These are phyloP conservation scores for Fraxinus cuspidata DNA, from an alignment of 257 asterid species.

Conservation along the genomic window DNA sequence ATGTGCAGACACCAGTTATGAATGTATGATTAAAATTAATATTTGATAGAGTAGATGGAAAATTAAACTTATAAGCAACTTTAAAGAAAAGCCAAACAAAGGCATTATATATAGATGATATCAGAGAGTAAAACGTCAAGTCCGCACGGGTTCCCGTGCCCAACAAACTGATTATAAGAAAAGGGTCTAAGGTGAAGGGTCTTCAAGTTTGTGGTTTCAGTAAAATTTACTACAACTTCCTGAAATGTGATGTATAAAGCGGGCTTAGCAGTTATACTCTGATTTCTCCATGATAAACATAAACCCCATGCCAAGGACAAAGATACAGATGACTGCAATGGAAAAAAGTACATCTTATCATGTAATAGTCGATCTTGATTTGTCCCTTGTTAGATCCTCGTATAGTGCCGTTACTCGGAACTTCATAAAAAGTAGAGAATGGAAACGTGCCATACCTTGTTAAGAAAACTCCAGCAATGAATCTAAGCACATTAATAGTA, in stretches of 20 bases:
- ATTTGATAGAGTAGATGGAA: too few species aligned
- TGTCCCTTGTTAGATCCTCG: not conserved
- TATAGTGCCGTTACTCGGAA: not conserved
- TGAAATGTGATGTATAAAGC: conserved; percentile 10
- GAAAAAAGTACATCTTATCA: not conserved
- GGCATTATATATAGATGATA: too few species aligned
- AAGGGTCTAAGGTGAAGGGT: too few species aligned
- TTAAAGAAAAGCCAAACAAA: not conserved
- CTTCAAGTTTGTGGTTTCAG: not conserved
- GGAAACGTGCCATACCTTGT: not conserved
- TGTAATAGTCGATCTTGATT: not conserved
- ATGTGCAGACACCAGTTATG: too few species aligned
- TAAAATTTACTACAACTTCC: conserved; percentile 5
- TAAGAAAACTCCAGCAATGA: not conserved
- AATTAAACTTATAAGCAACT: not conserved
- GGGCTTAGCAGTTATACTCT: conserved; percentile 8
- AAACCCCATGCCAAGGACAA: not conserved
- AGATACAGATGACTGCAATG: conserved; percentile 15
- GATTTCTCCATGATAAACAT: not conserved
- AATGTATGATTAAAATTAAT: too few species aligned
- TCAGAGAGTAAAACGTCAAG: too few species aligned
- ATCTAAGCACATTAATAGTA: not conserved
- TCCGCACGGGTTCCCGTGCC: not conserved
- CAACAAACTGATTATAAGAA: conserved; percentile 22
- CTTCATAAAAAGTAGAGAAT: not conserved